Percentiles rank a stretch among this genome's conserved stretches.
Conservation (phyloP, 23 red algal species). For the Gracilaria caudata region DNA sequence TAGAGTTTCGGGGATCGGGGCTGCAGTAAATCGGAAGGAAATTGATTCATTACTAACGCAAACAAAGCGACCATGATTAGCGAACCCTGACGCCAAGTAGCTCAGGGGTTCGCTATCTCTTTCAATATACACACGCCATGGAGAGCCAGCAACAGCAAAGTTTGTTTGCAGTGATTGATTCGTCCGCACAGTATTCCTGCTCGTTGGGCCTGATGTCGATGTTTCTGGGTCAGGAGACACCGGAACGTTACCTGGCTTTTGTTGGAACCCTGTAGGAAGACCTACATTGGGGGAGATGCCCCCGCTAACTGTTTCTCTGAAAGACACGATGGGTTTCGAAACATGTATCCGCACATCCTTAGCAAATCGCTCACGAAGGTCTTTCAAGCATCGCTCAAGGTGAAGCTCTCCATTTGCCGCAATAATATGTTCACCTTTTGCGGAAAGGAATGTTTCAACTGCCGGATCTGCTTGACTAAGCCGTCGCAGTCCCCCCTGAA, state of each 20-base stretch:
- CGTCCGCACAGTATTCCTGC: neutral
- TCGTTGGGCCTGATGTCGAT: neutral
- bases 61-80: conserved; percentile 40
- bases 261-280: conserved; percentile 1
- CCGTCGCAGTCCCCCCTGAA: conserved; percentile 75
- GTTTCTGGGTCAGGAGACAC: neutral
- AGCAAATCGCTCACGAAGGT: conserved; percentile 89
- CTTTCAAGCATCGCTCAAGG: conserved; percentile 90
- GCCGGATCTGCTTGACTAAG: conserved; percentile 94
- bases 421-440: conserved; percentile 86
- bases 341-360: conserved; percentile 76
- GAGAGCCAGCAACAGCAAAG: neutral
- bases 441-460: conserved; percentile 82
- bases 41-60: conserved; percentile 40
- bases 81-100: conserved; percentile 14
- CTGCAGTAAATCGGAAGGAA: conserved; percentile 39
- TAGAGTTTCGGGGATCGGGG: conserved; percentile 41
- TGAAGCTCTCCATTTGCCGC: conserved; percentile 94
- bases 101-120: conserved; percentile 11
- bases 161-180: neutral
- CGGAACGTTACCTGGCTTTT: neutral
- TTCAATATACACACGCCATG: conserved; percentile 33
- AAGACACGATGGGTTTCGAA: conserved; percentile 89
- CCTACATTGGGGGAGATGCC: conserved; percentile 53
- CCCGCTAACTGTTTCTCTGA: conserved; percentile 90